Percentiles rank a stretch among this genome's conserved stretches.
Conservation (phyloP, 176 grass and related monocot genomes). For the Carex cristatella region DNA sequence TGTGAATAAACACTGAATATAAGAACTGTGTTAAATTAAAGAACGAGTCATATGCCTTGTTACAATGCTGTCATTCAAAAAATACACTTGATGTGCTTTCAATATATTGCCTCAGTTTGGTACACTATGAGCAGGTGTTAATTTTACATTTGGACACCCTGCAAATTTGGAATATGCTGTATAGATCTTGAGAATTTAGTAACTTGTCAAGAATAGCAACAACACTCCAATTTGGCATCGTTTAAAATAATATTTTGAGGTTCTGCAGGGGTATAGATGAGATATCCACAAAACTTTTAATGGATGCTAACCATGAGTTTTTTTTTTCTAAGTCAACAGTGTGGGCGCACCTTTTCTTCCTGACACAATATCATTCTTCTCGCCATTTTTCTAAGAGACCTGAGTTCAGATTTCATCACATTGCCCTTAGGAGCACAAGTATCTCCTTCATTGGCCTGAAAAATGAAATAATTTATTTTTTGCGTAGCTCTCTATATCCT, state of each 20-base stretch:
- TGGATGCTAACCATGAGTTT: background rate
- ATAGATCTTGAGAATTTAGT: background rate
- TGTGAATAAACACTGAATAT: background rate
- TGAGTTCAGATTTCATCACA: constrained; percentile 42
- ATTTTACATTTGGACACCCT: background rate
- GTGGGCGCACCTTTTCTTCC: constrained; percentile 66
- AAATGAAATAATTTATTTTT: constrained; percentile 53
- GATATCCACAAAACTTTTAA: background rate
- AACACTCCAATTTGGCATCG: background rate
- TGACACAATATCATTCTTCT: constrained; percentile 81
- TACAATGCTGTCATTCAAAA: background rate
- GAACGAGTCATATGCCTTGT: background rate
- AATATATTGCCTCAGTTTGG: background rate
- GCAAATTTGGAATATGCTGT: background rate
- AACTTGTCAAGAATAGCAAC: background rate
- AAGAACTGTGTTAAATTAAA: background rate
- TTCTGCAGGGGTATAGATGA: background rate
- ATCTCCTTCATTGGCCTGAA: constrained; percentile 28
- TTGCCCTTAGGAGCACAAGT: constrained; percentile 28
- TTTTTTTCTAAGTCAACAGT: background rate
- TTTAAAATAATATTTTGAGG: background rate
- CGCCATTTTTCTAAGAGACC: constrained; percentile 44
- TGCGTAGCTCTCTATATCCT: constrained; percentile 38
- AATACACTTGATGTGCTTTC: background rate
- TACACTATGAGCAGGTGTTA: background rate